Evolutionary conservation across 2,329 filamentous ascomycete species (phyloP), one percentile per base, ranked within the genome.

Genomic region (Ceratocystis destructans): DNA sequence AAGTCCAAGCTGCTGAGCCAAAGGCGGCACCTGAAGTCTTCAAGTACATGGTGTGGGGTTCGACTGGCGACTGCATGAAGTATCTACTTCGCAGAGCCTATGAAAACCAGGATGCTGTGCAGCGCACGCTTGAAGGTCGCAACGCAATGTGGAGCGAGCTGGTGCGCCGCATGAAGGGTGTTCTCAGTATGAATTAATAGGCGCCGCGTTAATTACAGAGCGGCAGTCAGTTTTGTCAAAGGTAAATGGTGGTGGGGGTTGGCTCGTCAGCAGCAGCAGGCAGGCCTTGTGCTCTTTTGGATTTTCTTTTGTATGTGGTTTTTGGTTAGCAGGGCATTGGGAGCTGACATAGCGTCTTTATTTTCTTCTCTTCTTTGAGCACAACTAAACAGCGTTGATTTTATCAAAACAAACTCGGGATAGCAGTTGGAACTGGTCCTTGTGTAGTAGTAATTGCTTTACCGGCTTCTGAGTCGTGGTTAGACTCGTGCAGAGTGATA

Each of bases 11-110:
- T 15, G 31, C 57, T 17, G 66, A 57, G 15, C 61, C 61, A 7
- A 25, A 33, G 61, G 37, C 37, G 41, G 66, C 69, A 1, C 73
- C 79, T 0, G 74, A 76, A 64, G 79, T 79, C 1, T 87, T 84
- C 76, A 88, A 88, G 76, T 88, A 88, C 71, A 76, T 87, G 15
- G 84, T 86, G 33, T 88, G 85, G 86, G 86, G 86, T 7, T 83
- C 83, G 12, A 87, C 84, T 1, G 83, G 83, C 67, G 89, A 96
- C 77, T 96, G 92, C 75, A 84, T 96, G 79, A 90, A 91, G 74
- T 96, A 94, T 74, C 78, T 96, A 61, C 76, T 89, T 44, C 75
- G 77, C 25, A 75, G 76, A 8, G 76, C 76, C 1, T 80, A 90
- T 61, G 88, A 92, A 79, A 92, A 92, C 76, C 82, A 82, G 70